A percentile compares a stretch with the other conserved stretches of the same genome.
phyloP scores from a whole-genome alignment of 75 land plant species.

The Pinus albicaulis region DNA sequence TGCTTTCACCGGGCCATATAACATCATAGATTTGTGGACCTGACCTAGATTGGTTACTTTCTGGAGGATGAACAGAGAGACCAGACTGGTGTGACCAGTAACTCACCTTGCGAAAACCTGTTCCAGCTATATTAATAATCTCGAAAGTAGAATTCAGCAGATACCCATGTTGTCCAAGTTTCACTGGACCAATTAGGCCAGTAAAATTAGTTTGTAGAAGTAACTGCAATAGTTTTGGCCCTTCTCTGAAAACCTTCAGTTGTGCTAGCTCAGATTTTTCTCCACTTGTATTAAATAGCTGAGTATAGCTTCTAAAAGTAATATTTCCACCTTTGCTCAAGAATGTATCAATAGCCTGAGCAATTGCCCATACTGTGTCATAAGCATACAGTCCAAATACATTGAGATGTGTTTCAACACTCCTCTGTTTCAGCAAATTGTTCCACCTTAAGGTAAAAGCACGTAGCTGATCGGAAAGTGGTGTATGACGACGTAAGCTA shows the following conservation, averaged over 20 bases:
- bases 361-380: constrained; percentile 44
- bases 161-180: constrained; percentile 25
- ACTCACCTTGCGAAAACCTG: constrained; percentile 25
- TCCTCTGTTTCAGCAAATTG: constrained; percentile 1
- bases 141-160: constrained; percentile 29
- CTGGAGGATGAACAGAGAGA: constrained; percentile 28
- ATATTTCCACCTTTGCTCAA: constrained; percentile 20
- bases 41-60: constrained; percentile 28
- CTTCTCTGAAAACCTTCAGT: constrained; percentile 44
- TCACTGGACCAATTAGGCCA: constrained; percentile 47
- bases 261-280: constrained; percentile 4
- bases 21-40: constrained; percentile 33
- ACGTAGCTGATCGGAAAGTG: constrained; percentile 17
- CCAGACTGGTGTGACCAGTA: constrained; percentile 50
- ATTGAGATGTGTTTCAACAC: constrained; percentile 10
- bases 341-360: constrained; percentile 25
- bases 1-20: constrained; percentile 45
- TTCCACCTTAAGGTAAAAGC: constrained; percentile 22
- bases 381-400: constrained; percentile 41
- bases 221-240: constrained; percentile 20
- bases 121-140: constrained; percentile 36
- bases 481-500: constrained; percentile 27
- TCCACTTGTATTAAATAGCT: neutral
- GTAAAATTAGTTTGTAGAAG: constrained; percentile 33
- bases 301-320: constrained; percentile 19